These are phyloP conservation scores for Vaccinium vitisidaea DNA, from an alignment of 148 eudicot genomes.

Conservation along the genomic window DNA sequence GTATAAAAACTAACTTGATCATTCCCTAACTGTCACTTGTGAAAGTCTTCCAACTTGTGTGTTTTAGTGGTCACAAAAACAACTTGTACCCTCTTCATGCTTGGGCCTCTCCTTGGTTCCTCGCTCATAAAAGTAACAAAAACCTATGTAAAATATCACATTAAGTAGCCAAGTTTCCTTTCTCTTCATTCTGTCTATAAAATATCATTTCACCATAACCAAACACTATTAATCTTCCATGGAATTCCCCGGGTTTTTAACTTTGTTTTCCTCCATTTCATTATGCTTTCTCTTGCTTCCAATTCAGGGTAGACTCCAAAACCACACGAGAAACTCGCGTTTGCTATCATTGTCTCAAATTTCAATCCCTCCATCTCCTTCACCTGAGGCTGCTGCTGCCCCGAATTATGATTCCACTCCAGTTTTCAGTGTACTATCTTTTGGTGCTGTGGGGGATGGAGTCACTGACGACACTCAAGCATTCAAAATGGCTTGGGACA, in stretches of 20 bases:
- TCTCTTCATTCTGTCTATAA: constrained; percentile 18
- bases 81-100: not conserved
- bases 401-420: not conserved
- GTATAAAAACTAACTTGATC: not conserved
- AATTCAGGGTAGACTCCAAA: constrained; percentile 36
- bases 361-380: constrained; percentile 48
- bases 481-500: constrained; percentile 82
- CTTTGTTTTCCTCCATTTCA: constrained; percentile 23
- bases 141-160: not conserved
- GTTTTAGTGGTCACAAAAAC: not conserved
- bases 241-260: constrained; percentile 19
- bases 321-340: not conserved
- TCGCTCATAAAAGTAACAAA: not conserved
- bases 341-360: constrained; percentile 29
- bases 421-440: constrained; percentile 51
- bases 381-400: constrained; percentile 37
- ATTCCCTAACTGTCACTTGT: not conserved
- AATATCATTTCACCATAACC: not conserved
- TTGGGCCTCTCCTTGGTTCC: not conserved
- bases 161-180: not conserved
- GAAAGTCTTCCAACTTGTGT: not conserved
- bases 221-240: constrained; percentile 18
- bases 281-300: constrained; percentile 26
- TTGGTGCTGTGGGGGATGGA: constrained; percentile 86
- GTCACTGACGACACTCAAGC: constrained; percentile 65